Evolutionary conservation across 2,329 filamentous ascomycete genomes (phyloP), one percentile per base, ranked within the genome.

Genomic region (Fusarium sp.): DNA sequence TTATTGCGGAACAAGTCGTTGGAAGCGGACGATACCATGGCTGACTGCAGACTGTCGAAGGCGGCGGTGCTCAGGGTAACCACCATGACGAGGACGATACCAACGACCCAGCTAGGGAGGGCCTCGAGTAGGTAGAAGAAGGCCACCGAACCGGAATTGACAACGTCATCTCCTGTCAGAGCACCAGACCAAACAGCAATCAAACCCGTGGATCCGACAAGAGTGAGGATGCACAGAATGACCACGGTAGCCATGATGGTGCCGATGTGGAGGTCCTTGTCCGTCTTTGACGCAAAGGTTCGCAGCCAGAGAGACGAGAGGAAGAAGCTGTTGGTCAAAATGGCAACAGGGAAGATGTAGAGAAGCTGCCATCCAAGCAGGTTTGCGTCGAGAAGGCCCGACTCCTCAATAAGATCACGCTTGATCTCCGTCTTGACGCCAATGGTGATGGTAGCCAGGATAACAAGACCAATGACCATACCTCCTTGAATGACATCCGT

Each of bases 281-380:
- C 93, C 0, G 91, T 93, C 78, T 88, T 91, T 54, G 92, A 92
- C 16, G 93, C 91, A 75, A 96, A 96, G 6, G 93, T 93, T 53
- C 93, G 91, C 79, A 95, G 88, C 93, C 93, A 96, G 80, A 94
- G 94, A 71, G 89, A 91, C 34, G 92, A 94, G 44, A 96, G 84
- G 83, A 96, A 96, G 84, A 96, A 95, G 83, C 95, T 91, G 82
- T 95, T 96, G 63, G 93, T 95, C 60, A 95, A 77, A 69, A 96
- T 88, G 46, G 93, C 93, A 7, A 96, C 87, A 0, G 94, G 92
- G 2, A 96, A 86, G 71, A 96, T 95, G 82, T 95, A 96, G 37
- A 96, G 83, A 13, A 96, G 87, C 80, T 96, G 93, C 92, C 94
- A 96, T 59, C 94, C 94, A 1, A 96, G 85, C 3, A 94, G 85